Base-by-base conservation (phyloP, 2,329 filamentous ascomycete genomes). In the Fusarium sacchari region DNA sequence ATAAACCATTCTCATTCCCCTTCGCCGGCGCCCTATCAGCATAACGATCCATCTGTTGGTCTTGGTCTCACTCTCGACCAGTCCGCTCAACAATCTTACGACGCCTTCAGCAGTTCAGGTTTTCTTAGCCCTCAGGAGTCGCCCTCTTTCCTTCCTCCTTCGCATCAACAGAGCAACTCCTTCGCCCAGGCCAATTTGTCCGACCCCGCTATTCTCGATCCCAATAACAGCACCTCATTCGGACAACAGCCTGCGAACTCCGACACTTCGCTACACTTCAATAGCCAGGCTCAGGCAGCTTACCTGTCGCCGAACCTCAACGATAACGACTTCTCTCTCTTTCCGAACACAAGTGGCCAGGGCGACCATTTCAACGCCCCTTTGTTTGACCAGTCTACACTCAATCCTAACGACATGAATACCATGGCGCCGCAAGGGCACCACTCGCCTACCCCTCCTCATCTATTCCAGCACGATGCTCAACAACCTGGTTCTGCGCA, bases 1-100 rank as follows among this genome's bases (percentile, higher is more conserved):
- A 92, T 93, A 91, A 92, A 88, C 81, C 89, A 90, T 81, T 88
- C 85, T 75, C 90, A 90, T 82, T 92, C 91, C 77, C 89, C 90
- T 77, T 89, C 90, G 80, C 88, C 88, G 82, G 85, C 85, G 77
- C 88, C 87, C 78, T 85, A 87, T 80, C 84, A 86, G 80, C 72
- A 79, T 50, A 85, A 86, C 79, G 82, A 86, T 65, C 78, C 82
- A 76, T 85, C 84, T 59, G 84, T 86, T 77, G 87, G 87, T 77
- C 85, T 91, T 75, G 89, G 89, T 79, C 86, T 92, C 78, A 88
- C 83, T 72, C 83, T 91, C 76, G 88, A 91, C 80, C 84, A 86
- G 77, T 84, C 77, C 47, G 76, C 74, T 46, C 80, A 80, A 8
- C 83, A 84, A 64, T 78, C 82, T 74, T 88, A 81, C 76, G 84